phyloP scores from a whole-genome alignment of 805 yeast species.

The Saturnispora besseyi region DNA sequence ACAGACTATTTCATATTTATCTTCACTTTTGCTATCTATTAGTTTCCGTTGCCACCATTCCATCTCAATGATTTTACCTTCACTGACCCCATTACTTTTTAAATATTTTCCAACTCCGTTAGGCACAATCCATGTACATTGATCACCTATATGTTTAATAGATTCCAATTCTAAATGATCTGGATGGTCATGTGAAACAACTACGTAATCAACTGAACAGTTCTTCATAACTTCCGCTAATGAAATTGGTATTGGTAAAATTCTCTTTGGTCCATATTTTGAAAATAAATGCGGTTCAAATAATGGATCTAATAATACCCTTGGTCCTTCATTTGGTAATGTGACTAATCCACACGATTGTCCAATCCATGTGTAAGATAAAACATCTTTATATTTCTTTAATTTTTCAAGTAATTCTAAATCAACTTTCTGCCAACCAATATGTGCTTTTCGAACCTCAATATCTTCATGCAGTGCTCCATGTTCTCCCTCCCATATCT shows the following conservation, averaged over 20 bases:
- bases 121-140: conserved; percentile 79
- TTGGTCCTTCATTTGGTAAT: conserved; percentile 35
- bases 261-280: conserved; percentile 71
- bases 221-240: conserved; percentile 39
- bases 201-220: conserved; percentile 58
- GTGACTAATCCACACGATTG: conserved; percentile 79
- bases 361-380: conserved; percentile 85
- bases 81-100: conserved; percentile 47
- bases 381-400: conserved; percentile 30
- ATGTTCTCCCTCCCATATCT: conserved; percentile 37
- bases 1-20: conserved; percentile 70
- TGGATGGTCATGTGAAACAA: conserved; percentile 92
- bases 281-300: conserved; percentile 58
- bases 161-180: conserved; percentile 77
- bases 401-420: conserved; percentile 30
- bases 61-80: conserved; percentile 52
- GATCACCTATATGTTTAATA: conserved; percentile 46
- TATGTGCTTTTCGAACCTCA: conserved; percentile 39
- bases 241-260: conserved; percentile 67
- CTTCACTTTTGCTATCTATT: conserved; percentile 23
- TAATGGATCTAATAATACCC: conserved; percentile 79
- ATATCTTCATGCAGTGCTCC: conserved; percentile 48
- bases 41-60: conserved; percentile 81
- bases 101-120: conserved; percentile 59
- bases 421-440: conserved; percentile 57